Evolutionary conservation across 1,139 yeast genomes (phyloP), one percentile per base, ranked within the genome.

Genomic region (Blastobotrys capitulatus): DNA sequence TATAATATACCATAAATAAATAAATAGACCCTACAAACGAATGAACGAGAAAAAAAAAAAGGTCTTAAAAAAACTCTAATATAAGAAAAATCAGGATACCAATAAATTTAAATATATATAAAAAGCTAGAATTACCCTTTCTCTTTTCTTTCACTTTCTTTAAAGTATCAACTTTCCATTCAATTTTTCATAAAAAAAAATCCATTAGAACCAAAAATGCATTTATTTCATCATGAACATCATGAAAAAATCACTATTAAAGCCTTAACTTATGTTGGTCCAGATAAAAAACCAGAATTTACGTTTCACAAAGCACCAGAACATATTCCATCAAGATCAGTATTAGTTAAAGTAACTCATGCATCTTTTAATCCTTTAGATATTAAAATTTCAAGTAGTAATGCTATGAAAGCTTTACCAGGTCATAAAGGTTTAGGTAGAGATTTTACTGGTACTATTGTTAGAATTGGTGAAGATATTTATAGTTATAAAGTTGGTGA

Each of bases 361-460:
- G 82, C 81, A 1, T 76, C 85, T 0, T 67, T 84, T 46, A 86
- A 85, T 59, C 94, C 95, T 0, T 72, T 84, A 40, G 95, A 86
- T 63, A 55, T 77, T 48, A 69, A 82, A 48, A 59, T 83, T 43
- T 70, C 73, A 58, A 70, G 74, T 52, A 60, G 66, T 50, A 69
- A 60, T 38, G 61, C 54, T 59, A 66, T 59, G 56, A 70, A 67
- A 60, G 67, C 66, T 52, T 70, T 62, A 15, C 59, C 66, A 0
- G 65, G 62, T 1, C 72, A 71, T 35, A 76, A 78, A 49, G 88
- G 87, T 8, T 60, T 82, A 31, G 90, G 92, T 3, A 71, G 79
- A 52, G 96, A 86, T 60, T 86, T 77, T 59, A 66, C 84, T 12
- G 96, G 96, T 35, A 69, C 70, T 1, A 72, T 86, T 34, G 75